Evolutionary conservation across 2,329 filamentous ascomycete genomes (phyloP), one percentile per base, ranked within the genome.

Genomic region (Epichloe bromicola): DNA sequence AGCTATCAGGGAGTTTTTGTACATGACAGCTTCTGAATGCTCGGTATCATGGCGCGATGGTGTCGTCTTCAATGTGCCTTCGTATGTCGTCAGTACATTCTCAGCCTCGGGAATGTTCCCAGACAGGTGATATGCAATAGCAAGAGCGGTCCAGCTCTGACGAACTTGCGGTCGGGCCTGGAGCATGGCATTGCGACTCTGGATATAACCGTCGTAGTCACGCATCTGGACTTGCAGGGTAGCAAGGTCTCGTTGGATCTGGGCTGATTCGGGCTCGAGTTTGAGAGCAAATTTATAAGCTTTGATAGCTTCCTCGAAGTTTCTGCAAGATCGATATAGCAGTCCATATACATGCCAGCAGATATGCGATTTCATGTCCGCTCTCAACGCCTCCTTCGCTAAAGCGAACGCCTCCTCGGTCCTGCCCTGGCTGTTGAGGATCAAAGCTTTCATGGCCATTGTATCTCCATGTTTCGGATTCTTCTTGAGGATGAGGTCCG

Each of bases 321-420:
- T 97, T 77, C 97, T 97, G 64, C 86, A 85, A 46, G 88, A 85
- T 48, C 91, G 84, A 71, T 95, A 97, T 48, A 98, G 78, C 59
- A 98, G 72, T 34, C 94, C 93, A 67, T 97, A 98, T 54, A 98
- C 93, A 69, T 98, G 94, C 93, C 93, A 98, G 75, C 90, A 97
- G 62, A 98, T 90, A 70, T 97, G 91, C 62, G 90, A 96, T 74
- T 94, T 96, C 90, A 98, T 97, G 67, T 97, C 90, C 62, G 90
- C 88, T 58, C 85, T 89, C 60, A 98, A 76, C 36, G 94, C 93
- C 58, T 89, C 80, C 72, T 96, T 98, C 63, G 87, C 91, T 53
- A 98, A 77, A 44, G 83, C 80, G 66, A 98, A 98, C 0, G 94
- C 94, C 71, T 98, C 93, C 52, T 95, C 88, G 33, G 85, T 83